These are phyloP conservation scores for Fusarium coicis DNA, from an alignment of 2,329 filamentous ascomycete species.

Conservation along the genomic window DNA sequence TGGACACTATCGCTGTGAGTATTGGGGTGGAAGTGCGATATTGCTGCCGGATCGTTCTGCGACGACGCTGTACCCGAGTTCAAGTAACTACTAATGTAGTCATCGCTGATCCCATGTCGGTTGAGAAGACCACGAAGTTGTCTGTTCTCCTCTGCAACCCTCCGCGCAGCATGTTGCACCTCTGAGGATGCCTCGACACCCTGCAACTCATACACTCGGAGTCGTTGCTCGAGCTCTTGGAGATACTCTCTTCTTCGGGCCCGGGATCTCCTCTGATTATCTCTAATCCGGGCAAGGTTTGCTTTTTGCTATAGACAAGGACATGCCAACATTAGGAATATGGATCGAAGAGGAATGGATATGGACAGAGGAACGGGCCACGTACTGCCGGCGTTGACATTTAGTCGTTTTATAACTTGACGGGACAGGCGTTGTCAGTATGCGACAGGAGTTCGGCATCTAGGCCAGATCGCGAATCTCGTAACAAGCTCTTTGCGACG, in stretches of 20 bases:
- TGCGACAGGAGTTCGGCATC: constrained; percentile 36
- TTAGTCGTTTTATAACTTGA: constrained; percentile 42
- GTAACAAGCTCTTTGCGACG: constrained; percentile 17
- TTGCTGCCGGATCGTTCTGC: constrained; percentile 36
- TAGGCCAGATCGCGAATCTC: constrained; percentile 28
- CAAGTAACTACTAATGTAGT: constrained; percentile 60
- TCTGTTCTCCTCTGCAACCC: constrained; percentile 76
- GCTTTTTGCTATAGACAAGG: constrained; percentile 49
- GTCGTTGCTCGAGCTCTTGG: constrained; percentile 72
- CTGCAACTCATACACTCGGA: constrained; percentile 68
- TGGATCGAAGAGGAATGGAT: constrained; percentile 9
- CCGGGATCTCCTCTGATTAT: constrained; percentile 82
- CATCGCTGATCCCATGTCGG: constrained; percentile 66
- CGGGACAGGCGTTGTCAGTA: constrained; percentile 15
- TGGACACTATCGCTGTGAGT: constrained; percentile 45
- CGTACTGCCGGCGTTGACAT: constrained; percentile 49
- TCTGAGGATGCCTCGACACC: constrained; percentile 77
- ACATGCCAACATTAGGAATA: constrained; percentile 31
- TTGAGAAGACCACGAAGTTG: constrained; percentile 69
- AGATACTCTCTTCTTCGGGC: constrained; percentile 79
- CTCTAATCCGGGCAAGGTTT: constrained; percentile 69
- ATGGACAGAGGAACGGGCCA: constrained; percentile 21
- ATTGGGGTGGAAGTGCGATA: constrained; percentile 33
- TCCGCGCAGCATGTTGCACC: constrained; percentile 75
- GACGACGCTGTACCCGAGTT: constrained; percentile 37